A percentile compares a stretch with the other conserved stretches of the same genome.
These are phyloP conservation scores for Trichosporon sp. DNA, from an alignment of 1,284 basidiomycete genomes.

Conservation along the genomic window DNA sequence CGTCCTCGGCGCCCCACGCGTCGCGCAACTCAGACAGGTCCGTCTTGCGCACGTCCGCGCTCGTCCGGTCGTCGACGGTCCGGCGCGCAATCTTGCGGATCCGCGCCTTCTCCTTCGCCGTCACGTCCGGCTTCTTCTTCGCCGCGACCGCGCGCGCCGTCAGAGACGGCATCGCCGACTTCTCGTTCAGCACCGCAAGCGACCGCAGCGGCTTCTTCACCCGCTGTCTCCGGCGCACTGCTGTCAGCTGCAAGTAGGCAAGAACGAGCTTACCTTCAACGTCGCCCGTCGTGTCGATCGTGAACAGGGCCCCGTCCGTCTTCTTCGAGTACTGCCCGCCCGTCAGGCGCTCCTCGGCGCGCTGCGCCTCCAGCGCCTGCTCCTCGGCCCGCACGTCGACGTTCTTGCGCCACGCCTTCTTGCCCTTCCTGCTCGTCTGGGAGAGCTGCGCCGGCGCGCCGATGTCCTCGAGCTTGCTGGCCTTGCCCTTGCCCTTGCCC, in stretches of 20 bases:
- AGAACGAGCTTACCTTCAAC: constrained; percentile 57
- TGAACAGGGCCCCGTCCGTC: constrained; percentile 64
- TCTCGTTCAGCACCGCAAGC: constrained; percentile 73
- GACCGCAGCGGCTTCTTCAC: constrained; percentile 61
- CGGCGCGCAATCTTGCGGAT: constrained; percentile 69
- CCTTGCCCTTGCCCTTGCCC: constrained; percentile 9
- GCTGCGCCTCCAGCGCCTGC: constrained; percentile 63
- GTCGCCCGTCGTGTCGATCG: constrained; percentile 73
- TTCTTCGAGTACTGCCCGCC: constrained; percentile 55
- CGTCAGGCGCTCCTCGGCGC: constrained; percentile 69
- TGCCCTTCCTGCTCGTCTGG: constrained; percentile 79
- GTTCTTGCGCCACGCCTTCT: constrained; percentile 89
- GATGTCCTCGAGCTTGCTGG: constrained; percentile 23
- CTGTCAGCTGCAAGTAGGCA: constrained; percentile 10
- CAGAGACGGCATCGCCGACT: constrained; percentile 79
- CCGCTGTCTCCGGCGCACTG: constrained; percentile 23
- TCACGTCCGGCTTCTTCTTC: constrained; percentile 47
- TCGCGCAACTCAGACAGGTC: constrained; percentile 18
- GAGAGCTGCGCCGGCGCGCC: constrained; percentile 63
- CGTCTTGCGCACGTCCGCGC: constrained; percentile 11
- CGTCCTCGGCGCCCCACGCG: constrained; percentile 20
- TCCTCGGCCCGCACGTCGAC: constrained; percentile 75
- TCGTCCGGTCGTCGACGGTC: constrained; percentile 55
- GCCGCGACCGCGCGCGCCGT: constrained; percentile 53
- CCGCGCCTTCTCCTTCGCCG: constrained; percentile 65